phyloP scores from a whole-genome alignment of 225 moss, liverwort and hornwort species.

The Asterella californica region DNA sequence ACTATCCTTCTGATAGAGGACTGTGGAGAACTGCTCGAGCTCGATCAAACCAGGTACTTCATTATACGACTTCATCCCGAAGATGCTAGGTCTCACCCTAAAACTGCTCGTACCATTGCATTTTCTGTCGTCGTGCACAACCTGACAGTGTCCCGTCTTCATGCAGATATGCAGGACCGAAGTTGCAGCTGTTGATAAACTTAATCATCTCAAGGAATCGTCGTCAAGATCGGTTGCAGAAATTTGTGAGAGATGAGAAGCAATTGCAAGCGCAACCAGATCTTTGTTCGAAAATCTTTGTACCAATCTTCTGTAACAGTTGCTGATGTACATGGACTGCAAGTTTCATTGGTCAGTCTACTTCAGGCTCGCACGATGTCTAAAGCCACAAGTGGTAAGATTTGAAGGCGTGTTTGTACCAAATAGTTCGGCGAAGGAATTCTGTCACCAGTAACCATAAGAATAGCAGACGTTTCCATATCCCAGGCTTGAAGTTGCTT shows the following conservation, averaged over 20 bases:
- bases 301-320: too few species aligned
- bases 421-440: slow-evolving; percentile 28
- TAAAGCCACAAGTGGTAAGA: slow-evolving; percentile 41
- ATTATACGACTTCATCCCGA: too few species aligned
- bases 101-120: too few species aligned
- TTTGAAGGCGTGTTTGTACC: slow-evolving; percentile 35
- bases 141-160: too few species aligned
- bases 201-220: slow-evolving; percentile 21
- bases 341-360: slow-evolving; percentile 36
- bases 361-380: slow-evolving; percentile 36
- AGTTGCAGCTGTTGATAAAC: too few species aligned
- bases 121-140: too few species aligned
- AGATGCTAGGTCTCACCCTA: too few species aligned
- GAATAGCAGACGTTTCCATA: slow-evolving; percentile 9
- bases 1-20: slow-evolving; percentile 42
- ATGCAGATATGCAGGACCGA: too few species aligned
- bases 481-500: slow-evolving; percentile 13
- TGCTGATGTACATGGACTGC: slow-evolving; percentile 35
- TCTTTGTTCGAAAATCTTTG: slow-evolving; percentile 24
- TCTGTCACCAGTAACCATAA: slow-evolving; percentile 26
- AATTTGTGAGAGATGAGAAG: slow-evolving; percentile 38
- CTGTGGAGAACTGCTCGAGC: slow-evolving; percentile 33
- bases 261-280: slow-evolving; percentile 3
- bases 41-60: slow-evolving; percentile 28
- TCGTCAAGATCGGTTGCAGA: slow-evolving; percentile 40